phyloP scores from a whole-genome alignment of 2,329 filamentous ascomycete genomes.

The Simplicillium sp. region DNA sequence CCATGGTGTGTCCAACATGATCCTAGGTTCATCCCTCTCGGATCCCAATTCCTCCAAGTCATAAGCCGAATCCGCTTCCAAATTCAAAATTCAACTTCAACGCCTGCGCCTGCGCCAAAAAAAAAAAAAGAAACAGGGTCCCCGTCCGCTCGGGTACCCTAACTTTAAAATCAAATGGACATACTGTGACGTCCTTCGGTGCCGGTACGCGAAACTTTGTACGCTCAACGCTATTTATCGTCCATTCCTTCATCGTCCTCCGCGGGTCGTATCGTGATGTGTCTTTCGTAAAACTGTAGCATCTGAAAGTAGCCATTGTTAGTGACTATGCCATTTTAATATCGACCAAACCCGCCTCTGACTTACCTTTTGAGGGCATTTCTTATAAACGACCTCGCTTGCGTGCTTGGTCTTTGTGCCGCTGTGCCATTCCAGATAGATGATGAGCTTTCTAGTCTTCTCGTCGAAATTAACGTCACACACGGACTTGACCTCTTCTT shows the following conservation, averaged over 20 bases:
- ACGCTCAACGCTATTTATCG: neutral
- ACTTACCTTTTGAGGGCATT: slow-evolving; percentile 67
- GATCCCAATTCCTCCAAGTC: too few relatives aligned
- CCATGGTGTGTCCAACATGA: too few relatives aligned
- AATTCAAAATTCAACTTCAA: neutral
- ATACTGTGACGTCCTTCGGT: too few relatives aligned
- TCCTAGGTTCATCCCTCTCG: too few relatives aligned
- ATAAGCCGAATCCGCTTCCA: neutral
- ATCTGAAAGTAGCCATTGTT: slow-evolving; percentile 33
- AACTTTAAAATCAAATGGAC: neutral
- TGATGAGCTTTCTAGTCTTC: slow-evolving; percentile 47
- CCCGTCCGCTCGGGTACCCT: neutral
- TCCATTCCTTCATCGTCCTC: slow-evolving; percentile 14
- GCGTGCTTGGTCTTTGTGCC: slow-evolving; percentile 66
- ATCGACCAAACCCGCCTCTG: neutral
- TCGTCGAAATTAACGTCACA: slow-evolving; percentile 61
- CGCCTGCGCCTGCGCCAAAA: neutral
- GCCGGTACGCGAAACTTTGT: too few relatives aligned
- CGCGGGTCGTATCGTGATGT: slow-evolving; percentile 42
- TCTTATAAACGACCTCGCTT: slow-evolving; percentile 57
- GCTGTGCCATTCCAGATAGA: slow-evolving; percentile 66
- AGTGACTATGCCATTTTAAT: slow-evolving; percentile 3
- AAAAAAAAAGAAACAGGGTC: neutral
- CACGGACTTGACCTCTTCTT: slow-evolving; percentile 59
- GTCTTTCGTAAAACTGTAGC: slow-evolving; percentile 49